Evolutionary conservation across 1,284 basidiomycete species (phyloP).

Genomic region (Cutaneotrichosporon sp.): DNA sequence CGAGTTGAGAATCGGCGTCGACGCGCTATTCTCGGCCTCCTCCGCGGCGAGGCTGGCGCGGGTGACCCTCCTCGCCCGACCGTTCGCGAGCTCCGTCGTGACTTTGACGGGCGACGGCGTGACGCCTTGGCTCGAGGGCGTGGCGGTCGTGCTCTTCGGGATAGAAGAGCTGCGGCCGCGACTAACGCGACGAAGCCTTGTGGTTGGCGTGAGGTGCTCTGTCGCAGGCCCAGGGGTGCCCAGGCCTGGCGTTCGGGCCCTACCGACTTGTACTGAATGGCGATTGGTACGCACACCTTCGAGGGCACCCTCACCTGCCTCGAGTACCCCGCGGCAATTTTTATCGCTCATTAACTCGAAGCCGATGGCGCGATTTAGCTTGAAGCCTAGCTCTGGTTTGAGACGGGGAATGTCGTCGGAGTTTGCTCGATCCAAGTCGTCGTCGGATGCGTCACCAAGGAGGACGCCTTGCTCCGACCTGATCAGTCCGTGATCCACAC

Average conservation of each 20-base stretch:
- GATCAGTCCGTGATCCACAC: not conserved
- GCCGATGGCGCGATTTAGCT: not conserved
- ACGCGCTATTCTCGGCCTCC: not conserved
- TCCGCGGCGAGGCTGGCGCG: constrained; percentile 21
- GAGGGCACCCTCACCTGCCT: not conserved
- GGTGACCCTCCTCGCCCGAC: not conserved
- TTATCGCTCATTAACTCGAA: not conserved
- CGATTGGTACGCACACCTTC: not conserved
- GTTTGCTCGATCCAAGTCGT: not conserved
- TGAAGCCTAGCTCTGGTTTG: constrained; percentile 1
- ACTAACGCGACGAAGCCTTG: not conserved
- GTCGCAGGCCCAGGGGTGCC: not conserved
- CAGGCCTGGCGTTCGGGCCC: not conserved
- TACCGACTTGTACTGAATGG: not conserved
- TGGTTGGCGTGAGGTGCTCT: not conserved
- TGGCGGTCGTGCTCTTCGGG: not conserved
- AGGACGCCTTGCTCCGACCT: not conserved
- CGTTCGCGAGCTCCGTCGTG: not conserved
- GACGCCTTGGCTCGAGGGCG: not conserved
- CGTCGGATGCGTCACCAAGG: not conserved
- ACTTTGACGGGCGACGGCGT: not conserved
- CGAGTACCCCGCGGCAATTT: not conserved
- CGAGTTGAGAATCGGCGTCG: not conserved
- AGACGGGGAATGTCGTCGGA: not conserved
- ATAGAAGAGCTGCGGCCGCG: not conserved